Evolutionary conservation across 2,329 filamentous ascomycete genomes (phyloP).

Genomic region (Endoconidiophora laricicola): DNA sequence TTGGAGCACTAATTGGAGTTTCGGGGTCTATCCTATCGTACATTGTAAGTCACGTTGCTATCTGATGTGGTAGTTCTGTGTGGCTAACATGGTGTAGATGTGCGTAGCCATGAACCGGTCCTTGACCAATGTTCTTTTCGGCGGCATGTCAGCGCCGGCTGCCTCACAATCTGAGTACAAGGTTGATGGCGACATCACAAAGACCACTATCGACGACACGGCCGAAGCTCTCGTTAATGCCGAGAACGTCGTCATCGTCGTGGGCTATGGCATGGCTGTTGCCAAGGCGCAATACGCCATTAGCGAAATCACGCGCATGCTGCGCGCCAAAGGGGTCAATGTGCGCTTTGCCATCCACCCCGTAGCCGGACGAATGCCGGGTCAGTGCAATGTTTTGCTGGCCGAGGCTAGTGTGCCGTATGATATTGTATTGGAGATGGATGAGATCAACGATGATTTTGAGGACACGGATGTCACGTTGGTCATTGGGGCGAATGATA

Average conservation of each 20-base stretch:
- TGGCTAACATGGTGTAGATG: constrained; percentile 22
- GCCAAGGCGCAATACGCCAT: constrained; percentile 88
- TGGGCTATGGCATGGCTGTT: constrained; percentile 88
- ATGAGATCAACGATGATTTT: constrained; percentile 91
- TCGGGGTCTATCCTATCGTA: constrained; percentile 80
- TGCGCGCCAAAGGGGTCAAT: constrained; percentile 60
- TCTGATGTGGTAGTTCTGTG: background rate
- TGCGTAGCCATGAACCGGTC: constrained; percentile 87
- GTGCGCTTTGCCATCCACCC: constrained; percentile 85
- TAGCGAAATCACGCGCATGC: constrained; percentile 57
- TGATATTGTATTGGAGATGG: constrained; percentile 87
- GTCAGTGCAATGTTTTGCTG: constrained; percentile 80
- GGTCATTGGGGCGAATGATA: constrained; percentile 85
- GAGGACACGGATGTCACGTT: constrained; percentile 69
- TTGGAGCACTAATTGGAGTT: constrained; percentile 75
- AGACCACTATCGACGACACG: constrained; percentile 65
- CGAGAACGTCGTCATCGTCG: constrained; percentile 75
- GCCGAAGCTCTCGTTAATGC: constrained; percentile 59
- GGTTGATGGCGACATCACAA: constrained; percentile 63
- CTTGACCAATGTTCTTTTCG: constrained; percentile 77
- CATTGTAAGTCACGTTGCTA: constrained; percentile 25
- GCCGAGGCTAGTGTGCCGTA: constrained; percentile 81
- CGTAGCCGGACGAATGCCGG: constrained; percentile 81
- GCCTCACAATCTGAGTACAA: constrained; percentile 45
- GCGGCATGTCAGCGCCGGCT: constrained; percentile 50